phyloP scores from a whole-genome alignment of 1,139 yeast species.

The Wickerhamomyces sp. region DNA sequence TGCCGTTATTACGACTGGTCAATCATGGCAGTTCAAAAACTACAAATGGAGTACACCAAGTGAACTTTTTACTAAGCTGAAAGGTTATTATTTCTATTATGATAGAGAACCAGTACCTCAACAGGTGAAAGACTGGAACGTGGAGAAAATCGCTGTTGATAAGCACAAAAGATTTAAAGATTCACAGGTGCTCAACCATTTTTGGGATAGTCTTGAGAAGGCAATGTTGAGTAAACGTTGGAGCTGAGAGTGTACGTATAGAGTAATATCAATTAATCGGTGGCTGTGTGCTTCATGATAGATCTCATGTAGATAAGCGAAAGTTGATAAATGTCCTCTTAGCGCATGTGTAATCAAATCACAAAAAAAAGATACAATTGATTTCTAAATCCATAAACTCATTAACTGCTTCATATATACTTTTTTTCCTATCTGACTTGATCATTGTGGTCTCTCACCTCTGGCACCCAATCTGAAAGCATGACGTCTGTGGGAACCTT shows the following conservation, averaged over 20 bases:
- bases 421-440: too few relatives aligned
- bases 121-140: conserved; percentile 82
- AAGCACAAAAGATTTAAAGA: conserved; percentile 84
- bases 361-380: too few relatives aligned
- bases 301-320: too few relatives aligned
- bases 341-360: too few relatives aligned
- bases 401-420: too few relatives aligned
- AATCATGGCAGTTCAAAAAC: conserved; percentile 90
- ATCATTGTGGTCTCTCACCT: conserved; percentile 7
- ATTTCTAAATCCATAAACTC: too few relatives aligned
- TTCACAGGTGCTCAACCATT: conserved; percentile 74
- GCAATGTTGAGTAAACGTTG: conserved; percentile 45
- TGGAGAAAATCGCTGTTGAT: conserved; percentile 69
- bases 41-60: conserved; percentile 84
- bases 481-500: conserved; percentile 9
- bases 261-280: too few relatives aligned
- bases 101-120: conserved; percentile 78
- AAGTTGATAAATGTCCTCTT: too few relatives aligned
- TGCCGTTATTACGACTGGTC: conserved; percentile 95
- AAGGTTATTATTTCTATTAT: conserved; percentile 76
- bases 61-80: conserved; percentile 71
- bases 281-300: too few relatives aligned
- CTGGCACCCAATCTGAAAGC: conserved; percentile 12
- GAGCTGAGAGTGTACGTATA: too few relatives aligned
- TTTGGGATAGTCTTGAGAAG: conserved; percentile 76